Evolutionary conservation across 2,329 filamentous ascomycete genomes (phyloP).

Genomic region (Helotiales sp.): DNA sequence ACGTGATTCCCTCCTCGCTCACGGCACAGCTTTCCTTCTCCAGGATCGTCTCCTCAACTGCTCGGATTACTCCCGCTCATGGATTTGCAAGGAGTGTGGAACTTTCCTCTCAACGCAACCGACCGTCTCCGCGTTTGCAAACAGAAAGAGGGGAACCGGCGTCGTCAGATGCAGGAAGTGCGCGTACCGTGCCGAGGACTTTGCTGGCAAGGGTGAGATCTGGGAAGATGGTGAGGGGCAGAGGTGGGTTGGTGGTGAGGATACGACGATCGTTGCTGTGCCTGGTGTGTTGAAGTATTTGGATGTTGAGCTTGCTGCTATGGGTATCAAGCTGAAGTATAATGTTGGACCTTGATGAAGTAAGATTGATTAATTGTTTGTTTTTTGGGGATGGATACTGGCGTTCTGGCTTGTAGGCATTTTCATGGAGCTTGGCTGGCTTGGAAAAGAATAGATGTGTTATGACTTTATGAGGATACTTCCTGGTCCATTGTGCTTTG

Average conservation of each 20-base stretch:
- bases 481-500: neutral
- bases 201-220: slow-evolving; percentile 66
- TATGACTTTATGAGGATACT: neutral
- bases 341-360: slow-evolving; percentile 59
- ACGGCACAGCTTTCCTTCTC: slow-evolving; percentile 92
- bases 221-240: slow-evolving; percentile 92
- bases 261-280: slow-evolving; percentile 90
- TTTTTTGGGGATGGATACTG: neutral
- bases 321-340: slow-evolving; percentile 96
- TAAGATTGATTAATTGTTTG: neutral
- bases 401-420: slow-evolving; percentile 32
- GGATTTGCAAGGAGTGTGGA: slow-evolving; percentile 88
- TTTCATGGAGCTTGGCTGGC: slow-evolving; percentile 21
- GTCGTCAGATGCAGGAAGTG: slow-evolving; percentile 82
- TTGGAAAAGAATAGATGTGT: slow-evolving; percentile 15
- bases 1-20: slow-evolving; percentile 89
- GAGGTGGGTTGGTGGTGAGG: slow-evolving; percentile 84
- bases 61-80: slow-evolving; percentile 87
- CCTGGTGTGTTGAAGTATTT: slow-evolving; percentile 91
- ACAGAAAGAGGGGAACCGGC: slow-evolving; percentile 68
- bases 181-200: slow-evolving; percentile 53
- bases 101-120: slow-evolving; percentile 89
- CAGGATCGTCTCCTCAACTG: slow-evolving; percentile 98
- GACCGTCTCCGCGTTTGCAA: slow-evolving; percentile 68
- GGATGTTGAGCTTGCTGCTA: slow-evolving; percentile 93